Percentiles rank a stretch among this genome's conserved stretches.
Evolutionary conservation across 306 rosid species (phyloP).

Genomic region (Quercus robur): DNA sequence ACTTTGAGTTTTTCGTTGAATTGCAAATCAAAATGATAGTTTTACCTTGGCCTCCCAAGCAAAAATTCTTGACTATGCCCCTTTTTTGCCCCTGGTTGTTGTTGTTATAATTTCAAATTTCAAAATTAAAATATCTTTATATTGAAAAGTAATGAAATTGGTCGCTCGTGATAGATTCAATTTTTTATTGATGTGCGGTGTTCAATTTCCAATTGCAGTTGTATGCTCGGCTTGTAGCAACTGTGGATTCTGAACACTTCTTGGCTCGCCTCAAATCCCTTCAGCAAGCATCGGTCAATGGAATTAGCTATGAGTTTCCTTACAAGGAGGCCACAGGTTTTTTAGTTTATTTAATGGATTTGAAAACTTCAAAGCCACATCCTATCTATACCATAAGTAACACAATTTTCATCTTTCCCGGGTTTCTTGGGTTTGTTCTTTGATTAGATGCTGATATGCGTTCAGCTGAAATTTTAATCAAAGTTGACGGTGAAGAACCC

Average conservation of each 20-base stretch:
- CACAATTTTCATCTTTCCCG: background rate
- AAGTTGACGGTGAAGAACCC: slow-evolving; percentile 60
- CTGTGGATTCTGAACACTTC: slow-evolving; percentile 71
- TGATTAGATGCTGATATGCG: slow-evolving; percentile 56
- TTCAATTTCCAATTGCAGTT: slow-evolving; percentile 36
- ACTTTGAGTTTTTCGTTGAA: too few species aligned
- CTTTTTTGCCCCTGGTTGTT: background rate
- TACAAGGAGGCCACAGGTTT: slow-evolving; percentile 82
- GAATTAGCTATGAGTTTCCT: slow-evolving; percentile 65
- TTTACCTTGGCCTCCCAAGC: too few species aligned
- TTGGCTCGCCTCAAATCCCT: slow-evolving; percentile 53
- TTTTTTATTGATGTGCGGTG: background rate
- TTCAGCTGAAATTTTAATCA: slow-evolving; percentile 72
- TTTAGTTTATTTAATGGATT: background rate
- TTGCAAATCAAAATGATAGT: too few species aligned
- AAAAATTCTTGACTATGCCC: too few species aligned
- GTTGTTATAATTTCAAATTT: too few species aligned
- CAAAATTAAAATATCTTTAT: too few species aligned
- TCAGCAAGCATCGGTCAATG: slow-evolving; percentile 43
- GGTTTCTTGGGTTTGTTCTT: slow-evolving; percentile 7
- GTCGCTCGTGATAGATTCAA: background rate
- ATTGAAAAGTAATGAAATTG: background rate
- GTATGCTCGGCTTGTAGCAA: slow-evolving; percentile 58
- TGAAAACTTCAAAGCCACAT: background rate
- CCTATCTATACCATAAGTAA: background rate